Evolutionary conservation across 2,329 filamentous ascomycete genomes (phyloP), one percentile per base, ranked within the genome.

Genomic region (Pleurostoma richardsiae): DNA sequence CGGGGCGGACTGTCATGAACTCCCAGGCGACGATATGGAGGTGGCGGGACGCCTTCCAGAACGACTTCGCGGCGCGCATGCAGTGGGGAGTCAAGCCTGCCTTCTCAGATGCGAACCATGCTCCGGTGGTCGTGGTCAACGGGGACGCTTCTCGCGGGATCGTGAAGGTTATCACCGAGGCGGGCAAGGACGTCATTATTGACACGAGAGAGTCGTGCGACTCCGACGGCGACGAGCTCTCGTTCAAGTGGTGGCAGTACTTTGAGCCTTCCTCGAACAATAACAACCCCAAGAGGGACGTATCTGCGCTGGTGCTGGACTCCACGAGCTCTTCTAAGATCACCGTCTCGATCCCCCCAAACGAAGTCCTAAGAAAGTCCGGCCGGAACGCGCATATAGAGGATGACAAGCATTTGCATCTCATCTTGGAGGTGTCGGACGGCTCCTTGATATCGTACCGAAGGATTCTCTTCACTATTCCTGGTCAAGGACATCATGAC

Each of bases 11-110:
- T 3, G 59, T 61, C 46, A 55, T 56, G 31, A 62, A 59, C 36
- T 76, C 72, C 42, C 68, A 75, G 27, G 72, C 73, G 3, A 74
- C 71, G 0, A 71, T 78, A 30, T 78, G 75, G 74, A 62, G 74
- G n/a, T 79, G 74, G 76, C 58, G 74, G 10, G 61, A 70, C 44
- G 72, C 74, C 1, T 78, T 71, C 47, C 73, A 77, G 56, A 69
- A 71, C 42, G 73, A 77, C 46, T 55, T 55, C 42, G 54, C 54
- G 5, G 52, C 51, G 0, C 46, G 54, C 4, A 53, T 55, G 39
- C 46, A 45, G 47, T 55, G 53, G 53, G 42, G 45, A 3, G 43
- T 48, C 27, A 45, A 27, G 29, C 6, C 30, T 1, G 38, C 41
- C 28, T 51, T 52, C 19, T 26, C 26, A 11, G 39, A 39, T 5